These are phyloP conservation scores for Claviceps spartinae DNA, from an alignment of 2,329 filamentous ascomycete genomes.

Conservation along the genomic window DNA sequence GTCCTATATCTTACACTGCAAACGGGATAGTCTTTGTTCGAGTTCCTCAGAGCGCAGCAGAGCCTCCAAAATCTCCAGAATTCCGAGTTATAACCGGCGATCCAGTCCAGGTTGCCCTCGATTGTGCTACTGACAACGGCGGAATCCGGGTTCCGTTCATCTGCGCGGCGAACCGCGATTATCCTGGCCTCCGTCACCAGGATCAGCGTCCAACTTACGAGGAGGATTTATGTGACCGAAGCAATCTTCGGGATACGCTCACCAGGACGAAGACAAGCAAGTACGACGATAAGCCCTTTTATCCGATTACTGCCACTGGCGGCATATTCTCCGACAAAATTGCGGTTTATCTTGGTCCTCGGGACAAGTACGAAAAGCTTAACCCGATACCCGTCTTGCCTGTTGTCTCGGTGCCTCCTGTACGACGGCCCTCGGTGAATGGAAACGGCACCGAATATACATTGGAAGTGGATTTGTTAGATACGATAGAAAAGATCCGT, in stretches of 20 bases:
- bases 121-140: constrained; percentile 34
- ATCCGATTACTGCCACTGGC: constrained; percentile 57
- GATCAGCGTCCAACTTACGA: constrained; percentile 36
- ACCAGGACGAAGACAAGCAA: constrained; percentile 43
- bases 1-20: constrained; percentile 44
- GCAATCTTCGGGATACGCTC: constrained; percentile 57
- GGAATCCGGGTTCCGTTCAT: constrained; percentile 47
- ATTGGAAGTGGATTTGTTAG: constrained; percentile 55
- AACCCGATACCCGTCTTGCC: constrained; percentile 45
- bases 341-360: constrained; percentile 59
- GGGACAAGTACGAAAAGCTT: constrained; percentile 48
- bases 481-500: constrained; percentile 59
- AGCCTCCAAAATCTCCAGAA: constrained; percentile 25
- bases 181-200: constrained; percentile 71
- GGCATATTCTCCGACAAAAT: constrained; percentile 59
- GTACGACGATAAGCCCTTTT: constrained; percentile 34
- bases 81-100: constrained; percentile 43
- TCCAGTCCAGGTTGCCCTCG: constrained; percentile 45
- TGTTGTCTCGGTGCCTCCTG: constrained; percentile 61
- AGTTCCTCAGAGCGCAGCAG: constrained; percentile 27
- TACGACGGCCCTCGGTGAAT: constrained; percentile 60
- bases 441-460: constrained; percentile 55
- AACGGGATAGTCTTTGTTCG: constrained; percentile 19
- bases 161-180: constrained; percentile 62
- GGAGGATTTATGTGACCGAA: constrained; percentile 61